Conservation (phyloP, 1,139 yeast species). For the Magnusiomyces tetraspermus region DNA sequence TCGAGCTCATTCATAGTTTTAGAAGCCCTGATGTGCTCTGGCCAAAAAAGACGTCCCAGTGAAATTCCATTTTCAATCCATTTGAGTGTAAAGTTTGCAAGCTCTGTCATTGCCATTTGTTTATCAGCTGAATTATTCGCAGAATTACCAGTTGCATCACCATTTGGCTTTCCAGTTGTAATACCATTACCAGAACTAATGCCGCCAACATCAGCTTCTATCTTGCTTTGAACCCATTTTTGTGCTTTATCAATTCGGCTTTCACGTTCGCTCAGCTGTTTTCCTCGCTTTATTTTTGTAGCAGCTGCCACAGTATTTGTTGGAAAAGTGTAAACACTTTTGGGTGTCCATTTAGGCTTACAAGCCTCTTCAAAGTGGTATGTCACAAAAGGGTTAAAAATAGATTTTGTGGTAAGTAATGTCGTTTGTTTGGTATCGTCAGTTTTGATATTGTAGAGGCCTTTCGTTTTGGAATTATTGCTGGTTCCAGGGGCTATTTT, state of each 20-base stretch:
- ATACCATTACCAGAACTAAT: not conserved
- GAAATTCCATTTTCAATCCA: slow-evolving; percentile 66
- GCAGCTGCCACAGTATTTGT: slow-evolving; percentile 4
- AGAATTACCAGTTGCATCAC: too few relatives aligned
- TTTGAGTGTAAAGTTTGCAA: too few relatives aligned
- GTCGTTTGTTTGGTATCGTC: too few relatives aligned
- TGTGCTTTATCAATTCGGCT: not conserved
- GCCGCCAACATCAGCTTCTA: slow-evolving; percentile 14
- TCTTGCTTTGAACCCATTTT: slow-evolving; percentile 19
- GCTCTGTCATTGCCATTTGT: too few relatives aligned
- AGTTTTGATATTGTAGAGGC: slow-evolving; percentile 5
- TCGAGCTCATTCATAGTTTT: slow-evolving; percentile 14
- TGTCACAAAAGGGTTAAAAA: slow-evolving; percentile 45
- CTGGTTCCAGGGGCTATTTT: not conserved
- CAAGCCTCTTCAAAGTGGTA: slow-evolving; percentile 64
- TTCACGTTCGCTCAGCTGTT: not conserved
- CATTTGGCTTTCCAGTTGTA: too few relatives aligned
- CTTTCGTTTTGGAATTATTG: slow-evolving; percentile 3
- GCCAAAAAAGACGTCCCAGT: slow-evolving; percentile 62
- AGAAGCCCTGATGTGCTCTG: slow-evolving; percentile 28
- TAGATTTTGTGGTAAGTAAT: too few relatives aligned
- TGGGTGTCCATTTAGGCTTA: slow-evolving; percentile 55
- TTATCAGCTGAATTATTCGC: too few relatives aligned
- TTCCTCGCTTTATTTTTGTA: not conserved
- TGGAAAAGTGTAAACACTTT: slow-evolving; percentile 24